phyloP scores from a whole-genome alignment of 1,139 yeast genomes.

The Magnusiomyces paraingens region DNA sequence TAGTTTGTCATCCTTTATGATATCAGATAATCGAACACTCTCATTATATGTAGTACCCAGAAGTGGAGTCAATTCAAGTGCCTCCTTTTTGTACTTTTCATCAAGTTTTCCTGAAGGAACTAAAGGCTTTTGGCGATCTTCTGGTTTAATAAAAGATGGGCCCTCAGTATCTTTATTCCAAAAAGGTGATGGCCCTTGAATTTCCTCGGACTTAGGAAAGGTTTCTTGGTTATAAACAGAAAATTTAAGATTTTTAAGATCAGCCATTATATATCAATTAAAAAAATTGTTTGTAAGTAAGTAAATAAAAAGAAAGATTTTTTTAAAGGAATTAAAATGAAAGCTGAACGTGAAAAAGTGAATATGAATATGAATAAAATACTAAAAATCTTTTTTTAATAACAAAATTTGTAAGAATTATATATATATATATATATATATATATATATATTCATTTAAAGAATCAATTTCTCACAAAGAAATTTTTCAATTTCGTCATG shows the following conservation, averaged over 20 bases:
- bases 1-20: constrained; percentile 39
- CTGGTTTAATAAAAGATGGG: constrained; percentile 16
- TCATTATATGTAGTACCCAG: constrained; percentile 7
- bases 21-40: constrained; percentile 1
- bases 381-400: no score
- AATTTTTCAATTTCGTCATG: no score
- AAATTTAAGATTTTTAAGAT: constrained; percentile 5
- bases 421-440: no score
- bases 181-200: constrained; percentile 21
- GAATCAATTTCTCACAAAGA: no score
- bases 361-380: no score
- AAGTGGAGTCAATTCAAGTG: constrained; percentile 4
- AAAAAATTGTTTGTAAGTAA: no score
- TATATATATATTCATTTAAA: no score
- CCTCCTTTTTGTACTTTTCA: constrained; percentile 3
- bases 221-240: background rate
- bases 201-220: background rate
- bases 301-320: no score
- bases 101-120: constrained; percentile 1
- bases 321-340: no score
- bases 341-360: no score
- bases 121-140: background rate
- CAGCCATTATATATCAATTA: constrained; percentile 2
- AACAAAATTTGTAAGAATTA: no score
- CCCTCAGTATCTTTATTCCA: constrained; percentile 22